These are phyloP conservation scores for Aspergillus sp. DNA, from an alignment of 2,329 filamentous ascomycete genomes.

Conservation along the genomic window DNA sequence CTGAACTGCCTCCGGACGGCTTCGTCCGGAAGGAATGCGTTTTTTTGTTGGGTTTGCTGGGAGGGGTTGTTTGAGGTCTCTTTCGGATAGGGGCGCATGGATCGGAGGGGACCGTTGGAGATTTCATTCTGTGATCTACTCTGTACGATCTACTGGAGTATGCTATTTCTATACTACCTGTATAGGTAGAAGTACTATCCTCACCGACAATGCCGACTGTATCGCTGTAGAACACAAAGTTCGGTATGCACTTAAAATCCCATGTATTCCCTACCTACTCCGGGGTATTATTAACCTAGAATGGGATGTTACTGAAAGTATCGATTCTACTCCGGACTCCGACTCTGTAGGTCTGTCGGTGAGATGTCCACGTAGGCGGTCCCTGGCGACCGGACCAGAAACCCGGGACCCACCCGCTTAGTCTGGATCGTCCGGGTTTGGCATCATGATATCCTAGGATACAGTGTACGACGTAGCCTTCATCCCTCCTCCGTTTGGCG, in stretches of 20 bases:
- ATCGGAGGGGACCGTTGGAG: neutral
- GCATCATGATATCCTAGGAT: neutral
- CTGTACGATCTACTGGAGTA: too few species aligned
- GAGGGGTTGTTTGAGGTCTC: neutral
- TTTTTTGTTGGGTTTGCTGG: conserved; percentile 13
- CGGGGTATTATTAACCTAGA: too few species aligned
- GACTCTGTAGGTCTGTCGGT: neutral
- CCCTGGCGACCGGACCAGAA: neutral
- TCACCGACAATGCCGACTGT: too few species aligned
- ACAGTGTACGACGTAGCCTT: neutral
- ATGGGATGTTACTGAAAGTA: too few species aligned
- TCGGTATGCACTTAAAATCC: too few species aligned
- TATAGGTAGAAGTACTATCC: too few species aligned
- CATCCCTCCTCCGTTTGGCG: neutral
- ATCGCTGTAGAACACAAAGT: too few species aligned
- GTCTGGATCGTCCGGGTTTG: neutral
- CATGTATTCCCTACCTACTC: too few species aligned
- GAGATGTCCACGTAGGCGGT: neutral
- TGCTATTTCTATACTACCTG: neutral
- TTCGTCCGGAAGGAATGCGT: conserved; percentile 5
- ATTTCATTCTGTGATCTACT: too few species aligned
- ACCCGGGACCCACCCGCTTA: neutral
- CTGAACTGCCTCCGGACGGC: conserved; percentile 13
- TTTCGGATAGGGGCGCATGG: conserved; percentile 1
- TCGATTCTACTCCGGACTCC: too few species aligned